Base-by-base conservation (phyloP, 345 rosid genomes). In the Arabis alpina region DNA sequence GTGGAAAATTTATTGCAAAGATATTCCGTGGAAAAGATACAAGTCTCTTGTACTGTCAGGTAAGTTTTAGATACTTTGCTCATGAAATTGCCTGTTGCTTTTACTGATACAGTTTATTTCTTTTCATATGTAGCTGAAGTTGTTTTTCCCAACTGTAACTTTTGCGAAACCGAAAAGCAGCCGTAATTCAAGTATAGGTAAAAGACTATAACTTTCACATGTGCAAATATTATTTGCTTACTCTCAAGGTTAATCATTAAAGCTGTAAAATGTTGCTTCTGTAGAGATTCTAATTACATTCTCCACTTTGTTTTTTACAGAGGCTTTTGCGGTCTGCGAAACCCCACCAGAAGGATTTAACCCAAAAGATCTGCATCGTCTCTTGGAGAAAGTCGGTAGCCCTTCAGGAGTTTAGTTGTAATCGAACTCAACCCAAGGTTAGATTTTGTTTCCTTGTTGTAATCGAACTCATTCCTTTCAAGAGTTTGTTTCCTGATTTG, bases 11-110 rank as follows among this genome's bases (percentile, higher is more conserved):
- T 67, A 87, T 94, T 15, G 89, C 99, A 6, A 94, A 91, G 77
- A 89, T 94, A 75, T 94, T 94, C 76, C 93, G 98, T n/a, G 99
- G 99, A 69, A 94, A 94, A 77, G 99, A 94, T 86, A 91, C 99
- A 5, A 88, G 92, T 82, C 98, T 94, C 48, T 82, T 94, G 27
- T 94, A 91, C 65, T 85, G 93, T 81, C 98, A 94, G 91, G 95
- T 94, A 77, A 66, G 61, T 70, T 68, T 37, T 32, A 41, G 34
- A 50, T 55, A 44, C 40, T 45, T 25, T 55, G 16, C 61, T 70
- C 13, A 42, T 42, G 40, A 50, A 63, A 40, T 7, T 54, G 13
- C 8, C 28, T 52, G 44, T 57, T 48, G 10, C 34, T 50, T 51
- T 58, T 43, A 44, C 70, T 62, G 75, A 62, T 54, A 39, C 10